Evolutionary conservation across 78 protist species (phyloP).

Genomic region (Chrysochromulina parva): DNA sequence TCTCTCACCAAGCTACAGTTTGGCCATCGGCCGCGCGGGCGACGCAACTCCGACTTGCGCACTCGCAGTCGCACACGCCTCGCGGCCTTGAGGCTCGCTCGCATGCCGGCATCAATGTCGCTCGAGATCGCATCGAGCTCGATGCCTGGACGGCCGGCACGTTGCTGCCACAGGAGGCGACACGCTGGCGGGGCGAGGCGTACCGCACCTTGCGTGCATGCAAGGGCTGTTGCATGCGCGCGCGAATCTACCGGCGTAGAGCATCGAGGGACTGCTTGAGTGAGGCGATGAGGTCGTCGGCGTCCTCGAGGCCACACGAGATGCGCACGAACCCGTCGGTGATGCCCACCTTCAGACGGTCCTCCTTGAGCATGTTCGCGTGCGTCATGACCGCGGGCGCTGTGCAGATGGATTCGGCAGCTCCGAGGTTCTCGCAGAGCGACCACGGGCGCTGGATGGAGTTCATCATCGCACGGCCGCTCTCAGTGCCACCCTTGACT

Average conservation of each 20-base stretch:
- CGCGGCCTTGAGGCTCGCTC: too few species aligned
- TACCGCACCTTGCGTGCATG: too few species aligned
- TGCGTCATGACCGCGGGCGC: slow-evolving; percentile 55
- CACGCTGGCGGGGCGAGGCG: too few species aligned
- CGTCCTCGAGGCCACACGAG: slow-evolving; percentile 69
- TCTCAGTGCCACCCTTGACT: slow-evolving; percentile 33
- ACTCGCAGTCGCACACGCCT: too few species aligned
- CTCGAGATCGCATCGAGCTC: too few species aligned
- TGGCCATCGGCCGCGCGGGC: too few species aligned
- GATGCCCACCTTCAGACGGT: slow-evolving; percentile 33
- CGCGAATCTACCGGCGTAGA: neutral
- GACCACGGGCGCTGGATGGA: slow-evolving; percentile 11
- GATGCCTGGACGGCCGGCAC: too few species aligned
- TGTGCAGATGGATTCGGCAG: slow-evolving; percentile 21
- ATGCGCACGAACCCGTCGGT: slow-evolving; percentile 66
- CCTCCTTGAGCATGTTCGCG: slow-evolving; percentile 41
- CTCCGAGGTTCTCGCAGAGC: slow-evolving; percentile 50
- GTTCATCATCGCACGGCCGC: slow-evolving; percentile 34
- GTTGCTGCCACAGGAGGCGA: too few species aligned
- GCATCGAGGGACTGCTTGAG: slow-evolving; percentile 34
- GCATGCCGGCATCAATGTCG: too few species aligned
- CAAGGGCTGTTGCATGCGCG: too few species aligned
- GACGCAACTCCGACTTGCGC: too few species aligned
- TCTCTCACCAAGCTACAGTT: too few species aligned
- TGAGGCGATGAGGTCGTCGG: slow-evolving; percentile 63